Conservation (phyloP, 176 grass and related monocot genomes). For the Carex scoparia region DNA sequence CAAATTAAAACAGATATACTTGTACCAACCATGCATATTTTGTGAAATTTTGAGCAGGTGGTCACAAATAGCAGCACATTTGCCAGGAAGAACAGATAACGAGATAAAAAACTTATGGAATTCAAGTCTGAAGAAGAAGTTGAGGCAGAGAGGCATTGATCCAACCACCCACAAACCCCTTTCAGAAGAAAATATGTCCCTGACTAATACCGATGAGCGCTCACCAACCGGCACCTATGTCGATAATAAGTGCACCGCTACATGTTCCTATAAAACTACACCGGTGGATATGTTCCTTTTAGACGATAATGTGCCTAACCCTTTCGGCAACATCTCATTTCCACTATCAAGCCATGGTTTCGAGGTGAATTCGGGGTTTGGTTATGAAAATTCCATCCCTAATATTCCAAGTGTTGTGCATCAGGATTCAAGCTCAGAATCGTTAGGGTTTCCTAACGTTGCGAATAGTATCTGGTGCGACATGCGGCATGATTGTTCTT, state of each 20-base stretch:
- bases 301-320: conserved; percentile 12
- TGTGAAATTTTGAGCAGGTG: conserved; percentile 32
- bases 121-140: conserved; percentile 78
- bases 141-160: conserved; percentile 66
- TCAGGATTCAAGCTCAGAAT: conserved; percentile 18
- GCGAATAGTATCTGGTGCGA: background rate
- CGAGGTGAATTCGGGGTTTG: background rate
- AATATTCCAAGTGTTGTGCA: background rate
- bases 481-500: background rate
- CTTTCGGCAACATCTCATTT: conserved; percentile 4
- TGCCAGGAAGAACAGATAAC: conserved; percentile 91
- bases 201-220: background rate
- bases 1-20: background rate
- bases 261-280: background rate
- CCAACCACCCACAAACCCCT: conserved; percentile 60
- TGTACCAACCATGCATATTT: background rate
- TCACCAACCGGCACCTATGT: background rate
- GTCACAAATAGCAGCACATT: conserved; percentile 66
- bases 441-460: background rate
- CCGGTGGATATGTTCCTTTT: conserved; percentile 14
- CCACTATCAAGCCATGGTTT: conserved; percentile 18
- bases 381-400: background rate
- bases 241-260: conserved; percentile 7
- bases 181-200: background rate
- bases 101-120: conserved; percentile 99